A percentile compares a stretch with the other conserved stretches of the same genome.
phyloP scores from a whole-genome alignment of 116 monocot genomes.

The Trichopus zeylanicus region DNA sequence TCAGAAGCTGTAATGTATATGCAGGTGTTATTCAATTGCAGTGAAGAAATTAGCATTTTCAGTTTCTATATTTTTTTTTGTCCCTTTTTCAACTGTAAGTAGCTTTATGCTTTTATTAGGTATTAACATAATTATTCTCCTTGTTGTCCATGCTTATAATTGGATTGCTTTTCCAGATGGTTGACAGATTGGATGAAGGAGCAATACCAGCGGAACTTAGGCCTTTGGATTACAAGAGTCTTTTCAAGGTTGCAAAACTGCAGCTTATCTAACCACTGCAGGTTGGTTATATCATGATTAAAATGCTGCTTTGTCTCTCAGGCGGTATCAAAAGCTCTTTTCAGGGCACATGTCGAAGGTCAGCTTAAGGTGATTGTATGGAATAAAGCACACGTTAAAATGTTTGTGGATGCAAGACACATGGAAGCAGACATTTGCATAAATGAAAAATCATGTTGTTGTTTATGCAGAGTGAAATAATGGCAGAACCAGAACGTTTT shows the following conservation, averaged over 20 bases:
- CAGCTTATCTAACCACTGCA: conserved; percentile 9
- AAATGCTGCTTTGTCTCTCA: conserved; percentile 27
- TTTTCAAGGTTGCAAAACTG: conserved; percentile 45
- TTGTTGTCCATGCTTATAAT: background rate
- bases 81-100: background rate
- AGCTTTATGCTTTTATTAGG: background rate
- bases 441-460: background rate
- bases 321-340: conserved; percentile 86
- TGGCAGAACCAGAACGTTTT: conserved; percentile 84
- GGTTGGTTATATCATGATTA: background rate
- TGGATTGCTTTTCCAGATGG: conserved; percentile 50
- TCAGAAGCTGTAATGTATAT: conserved; percentile 99
- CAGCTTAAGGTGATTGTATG: conserved; percentile 65
- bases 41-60: background rate
- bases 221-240: conserved; percentile 82
- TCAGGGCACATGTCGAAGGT: conserved; percentile 96
- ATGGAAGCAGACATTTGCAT: background rate
- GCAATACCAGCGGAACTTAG: conserved; percentile 59
- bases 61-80: background rate
- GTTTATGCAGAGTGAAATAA: conserved; percentile 79
- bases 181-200: conserved; percentile 93
- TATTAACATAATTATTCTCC: background rate
- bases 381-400: background rate
- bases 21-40: conserved; percentile 51
- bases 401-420: too few species aligned